phyloP scores from a whole-genome alignment of 257 asterid species.

The Gentiana straminea region DNA sequence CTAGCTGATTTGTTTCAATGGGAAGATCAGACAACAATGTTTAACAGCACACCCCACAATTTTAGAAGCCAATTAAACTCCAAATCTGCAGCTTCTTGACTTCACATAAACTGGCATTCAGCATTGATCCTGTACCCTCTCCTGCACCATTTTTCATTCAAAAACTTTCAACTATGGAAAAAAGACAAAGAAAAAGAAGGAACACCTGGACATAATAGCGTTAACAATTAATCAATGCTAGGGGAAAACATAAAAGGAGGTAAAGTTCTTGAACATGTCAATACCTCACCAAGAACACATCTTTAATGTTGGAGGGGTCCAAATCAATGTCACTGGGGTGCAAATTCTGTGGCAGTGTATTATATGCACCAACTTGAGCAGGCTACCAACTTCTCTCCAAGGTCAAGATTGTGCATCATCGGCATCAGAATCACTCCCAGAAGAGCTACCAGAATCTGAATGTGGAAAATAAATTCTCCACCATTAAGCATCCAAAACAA shows the following conservation, averaged over 20 bases:
- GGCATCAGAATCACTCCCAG: slow-evolving; percentile 92
- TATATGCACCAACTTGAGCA: not conserved
- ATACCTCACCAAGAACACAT: slow-evolving; percentile 5
- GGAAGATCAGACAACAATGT: no score
- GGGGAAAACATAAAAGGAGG: no score
- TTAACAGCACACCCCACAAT: no score
- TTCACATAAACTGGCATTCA: not conserved
- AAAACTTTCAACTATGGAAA: not conserved
- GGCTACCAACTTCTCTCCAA: not conserved
- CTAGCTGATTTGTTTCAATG: no score
- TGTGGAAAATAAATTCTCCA: slow-evolving; percentile 52
- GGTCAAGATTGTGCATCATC: slow-evolving; percentile 91
- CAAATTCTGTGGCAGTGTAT: no score
- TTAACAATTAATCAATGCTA: no score
- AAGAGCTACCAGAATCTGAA: slow-evolving; percentile 97
- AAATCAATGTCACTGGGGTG: not conserved
- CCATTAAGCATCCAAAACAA: slow-evolving; percentile 25
- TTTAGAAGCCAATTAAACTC: no score
- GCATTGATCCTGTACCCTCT: no score
- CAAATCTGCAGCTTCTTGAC: no score
- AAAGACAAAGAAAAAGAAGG: no score
- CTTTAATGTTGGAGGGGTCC: not conserved
- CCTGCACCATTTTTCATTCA: slow-evolving; percentile 2
- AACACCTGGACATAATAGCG: not conserved
- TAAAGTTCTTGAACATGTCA: no score